A percentile compares a stretch with the other conserved stretches of the same genome.
Conservation (phyloP, 768 basidiomycete genomes). For the Termitomyces eurrhizus region DNA sequence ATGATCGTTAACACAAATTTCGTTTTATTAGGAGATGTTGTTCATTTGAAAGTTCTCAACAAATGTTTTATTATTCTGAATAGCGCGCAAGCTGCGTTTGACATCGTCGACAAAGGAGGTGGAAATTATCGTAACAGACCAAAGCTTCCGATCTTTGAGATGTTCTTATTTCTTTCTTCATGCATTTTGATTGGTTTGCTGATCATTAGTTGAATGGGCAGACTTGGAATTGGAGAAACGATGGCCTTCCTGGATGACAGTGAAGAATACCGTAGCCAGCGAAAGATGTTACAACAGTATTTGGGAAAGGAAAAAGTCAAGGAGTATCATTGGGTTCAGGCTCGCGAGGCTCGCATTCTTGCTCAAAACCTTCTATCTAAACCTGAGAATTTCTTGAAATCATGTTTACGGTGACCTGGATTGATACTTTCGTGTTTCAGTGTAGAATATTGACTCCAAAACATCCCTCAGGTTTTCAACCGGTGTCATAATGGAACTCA, state of each 20-base stretch:
- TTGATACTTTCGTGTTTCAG: not conserved
- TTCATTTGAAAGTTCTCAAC: slow-evolving; percentile 21
- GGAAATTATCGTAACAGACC: slow-evolving; percentile 24
- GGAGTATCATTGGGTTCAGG: slow-evolving; percentile 9
- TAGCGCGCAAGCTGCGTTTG: slow-evolving; percentile 20
- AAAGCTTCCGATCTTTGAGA: slow-evolving; percentile 15
- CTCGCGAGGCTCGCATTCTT: slow-evolving; percentile 17
- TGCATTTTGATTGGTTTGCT: not conserved
- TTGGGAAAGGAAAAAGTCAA: slow-evolving; percentile 10
- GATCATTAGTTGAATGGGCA: not conserved
- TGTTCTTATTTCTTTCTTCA: slow-evolving; percentile 2
- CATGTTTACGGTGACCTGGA: not conserved
- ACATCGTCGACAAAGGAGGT: slow-evolving; percentile 24
- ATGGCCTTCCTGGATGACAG: slow-evolving; percentile 11
- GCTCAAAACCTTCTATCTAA: slow-evolving; percentile 9
- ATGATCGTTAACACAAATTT: too few species aligned
- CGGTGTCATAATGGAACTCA: slow-evolving; percentile 8
- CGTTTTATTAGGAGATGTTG: slow-evolving; percentile 11
- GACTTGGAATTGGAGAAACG: slow-evolving; percentile 7
- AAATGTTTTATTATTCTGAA: slow-evolving; percentile 20
- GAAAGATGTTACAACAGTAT: slow-evolving; percentile 9
- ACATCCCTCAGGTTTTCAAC: slow-evolving; percentile 11
- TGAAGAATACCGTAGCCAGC: slow-evolving; percentile 10
- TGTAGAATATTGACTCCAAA: not conserved
- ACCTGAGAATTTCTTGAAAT: not conserved